A percentile compares a stretch with the other conserved stretches of the same genome.
Evolutionary conservation across 2,329 filamentous ascomycete genomes (phyloP).

Genomic region (Xylaria polymorpha): DNA sequence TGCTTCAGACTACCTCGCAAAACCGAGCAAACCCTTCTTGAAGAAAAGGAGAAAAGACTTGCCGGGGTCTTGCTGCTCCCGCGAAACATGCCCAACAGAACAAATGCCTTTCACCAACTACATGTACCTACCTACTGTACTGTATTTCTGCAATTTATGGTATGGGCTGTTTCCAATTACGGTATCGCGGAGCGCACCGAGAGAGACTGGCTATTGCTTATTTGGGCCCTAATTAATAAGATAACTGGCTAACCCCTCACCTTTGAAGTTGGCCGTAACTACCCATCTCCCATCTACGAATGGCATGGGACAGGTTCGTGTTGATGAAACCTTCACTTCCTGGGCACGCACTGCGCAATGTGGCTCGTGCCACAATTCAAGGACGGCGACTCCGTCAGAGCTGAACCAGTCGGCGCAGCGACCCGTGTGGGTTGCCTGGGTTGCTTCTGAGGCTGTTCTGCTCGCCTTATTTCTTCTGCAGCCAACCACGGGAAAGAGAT

Average conservation of each 20-base stretch:
- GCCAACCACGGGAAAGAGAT: constrained; percentile 26
- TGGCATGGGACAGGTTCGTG: background rate
- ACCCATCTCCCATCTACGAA: too few species aligned
- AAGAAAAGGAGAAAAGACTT: background rate
- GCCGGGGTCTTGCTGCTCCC: background rate
- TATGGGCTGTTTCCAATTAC: background rate
- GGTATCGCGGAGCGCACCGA: constrained; percentile 2
- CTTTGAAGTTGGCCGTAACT: background rate
- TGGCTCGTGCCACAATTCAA: constrained; percentile 8
- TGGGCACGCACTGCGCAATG: background rate
- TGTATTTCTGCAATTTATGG: background rate
- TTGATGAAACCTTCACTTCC: background rate
- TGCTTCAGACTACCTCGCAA: background rate
- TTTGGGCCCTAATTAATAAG: background rate
- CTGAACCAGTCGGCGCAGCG: constrained; percentile 2
- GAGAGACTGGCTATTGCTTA: background rate
- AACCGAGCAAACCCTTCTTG: background rate
- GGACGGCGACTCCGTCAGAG: constrained; percentile 16
- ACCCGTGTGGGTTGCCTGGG: constrained; percentile 5
- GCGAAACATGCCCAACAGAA: background rate
- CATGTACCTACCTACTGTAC: too few species aligned
- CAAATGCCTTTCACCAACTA: background rate
- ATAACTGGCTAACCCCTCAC: background rate
- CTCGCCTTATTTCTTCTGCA: constrained; percentile 26
- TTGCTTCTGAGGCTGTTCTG: constrained; percentile 16